Evolutionary conservation across 371 early-diverging fungal genomes (phyloP), one percentile per base, ranked within the genome.

Genomic region (Actinomucor elegans): DNA sequence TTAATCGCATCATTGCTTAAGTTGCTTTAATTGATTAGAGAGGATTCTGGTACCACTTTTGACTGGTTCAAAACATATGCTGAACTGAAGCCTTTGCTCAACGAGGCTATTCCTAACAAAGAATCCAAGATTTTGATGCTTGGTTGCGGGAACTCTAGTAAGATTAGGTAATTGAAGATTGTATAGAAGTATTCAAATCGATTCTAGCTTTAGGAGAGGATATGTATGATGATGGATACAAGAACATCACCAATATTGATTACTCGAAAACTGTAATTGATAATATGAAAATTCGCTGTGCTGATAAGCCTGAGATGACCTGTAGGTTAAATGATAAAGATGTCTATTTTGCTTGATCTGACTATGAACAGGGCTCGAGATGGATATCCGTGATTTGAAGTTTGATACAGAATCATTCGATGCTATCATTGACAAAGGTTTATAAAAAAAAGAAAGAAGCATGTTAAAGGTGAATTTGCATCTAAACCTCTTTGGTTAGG

Each of bases 31-130:
- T n/a, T n/a, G n/a, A n/a, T 53, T 59, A 81, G 83, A 48, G 81
- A 85, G 44, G 59, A 71, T 38, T 42, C 75, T 4, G 73, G 73
- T n/a, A 73, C 72, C 18, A 79, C 83, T 4, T 92, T 90, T 67
- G 92, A 92, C 80, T 92, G 92, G 92, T 92, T 91, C 76, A 92
- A 92, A 69, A 87, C 86, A 15, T 92, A 87, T 64, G 75, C 70
- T 23, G 92, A 89, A 17, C 61, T 92, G 37, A 76, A 84, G 61
- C 83, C 83, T 17, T 59, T 87, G 21, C 52, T 92, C 21, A 69
- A 69, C 45, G 57, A 75, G 56, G 66, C 72, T 12, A 77, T 92
- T 40, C 71, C 71, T n/a, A 61, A 78, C 48, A 82, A 77, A 52
- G 71, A 77, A 34, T 75, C 78, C 14, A 75, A 75, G 40, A 83